phyloP scores from a whole-genome alignment of 345 rosid species.

The Sisymbrium altissimum region DNA sequence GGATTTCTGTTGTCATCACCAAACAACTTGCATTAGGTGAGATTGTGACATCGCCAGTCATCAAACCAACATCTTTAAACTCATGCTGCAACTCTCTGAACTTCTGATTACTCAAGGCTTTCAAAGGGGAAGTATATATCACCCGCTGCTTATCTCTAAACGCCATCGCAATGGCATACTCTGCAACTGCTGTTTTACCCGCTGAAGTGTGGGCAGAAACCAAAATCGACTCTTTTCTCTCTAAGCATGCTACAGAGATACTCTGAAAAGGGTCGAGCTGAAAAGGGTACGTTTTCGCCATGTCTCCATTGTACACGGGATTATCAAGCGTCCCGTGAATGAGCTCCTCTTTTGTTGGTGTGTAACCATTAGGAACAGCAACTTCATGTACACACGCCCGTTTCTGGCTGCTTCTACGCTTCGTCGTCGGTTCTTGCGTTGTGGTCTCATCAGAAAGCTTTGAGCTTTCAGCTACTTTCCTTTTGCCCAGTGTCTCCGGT shows the following conservation, averaged over 20 bases:
- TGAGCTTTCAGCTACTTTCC: conserved; percentile 45
- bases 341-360: conserved; percentile 52
- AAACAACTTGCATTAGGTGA: conserved; percentile 94
- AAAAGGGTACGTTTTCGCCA: conserved; percentile 77
- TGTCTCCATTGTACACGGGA: conserved; percentile 66
- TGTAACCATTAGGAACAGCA: conserved; percentile 68
- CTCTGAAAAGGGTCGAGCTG: conserved; percentile 88
- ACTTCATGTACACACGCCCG: conserved; percentile 94
- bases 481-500: conserved; percentile 40
- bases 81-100: conserved; percentile 91
- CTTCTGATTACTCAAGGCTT: conserved; percentile 98
- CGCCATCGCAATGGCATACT: conserved; percentile 97
- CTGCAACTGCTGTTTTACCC: conserved; percentile 98
- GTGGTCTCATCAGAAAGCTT: conserved; percentile 32
- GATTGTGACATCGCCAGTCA: conserved; percentile 98
- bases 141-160: conserved; percentile 96
- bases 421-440: conserved; percentile 41
- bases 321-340: conserved; percentile 67
- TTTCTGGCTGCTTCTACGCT: conserved; percentile 44
- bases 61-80: conserved; percentile 91
- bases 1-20: conserved; percentile 98
- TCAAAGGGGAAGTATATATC: conserved; percentile 90
- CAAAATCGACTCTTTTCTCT: conserved; percentile 87
- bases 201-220: conserved; percentile 99
- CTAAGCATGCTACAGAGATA: conserved; percentile 83